Base-by-base conservation (phyloP, 768 basidiomycete species). In the Boletus coccyginus region DNA sequence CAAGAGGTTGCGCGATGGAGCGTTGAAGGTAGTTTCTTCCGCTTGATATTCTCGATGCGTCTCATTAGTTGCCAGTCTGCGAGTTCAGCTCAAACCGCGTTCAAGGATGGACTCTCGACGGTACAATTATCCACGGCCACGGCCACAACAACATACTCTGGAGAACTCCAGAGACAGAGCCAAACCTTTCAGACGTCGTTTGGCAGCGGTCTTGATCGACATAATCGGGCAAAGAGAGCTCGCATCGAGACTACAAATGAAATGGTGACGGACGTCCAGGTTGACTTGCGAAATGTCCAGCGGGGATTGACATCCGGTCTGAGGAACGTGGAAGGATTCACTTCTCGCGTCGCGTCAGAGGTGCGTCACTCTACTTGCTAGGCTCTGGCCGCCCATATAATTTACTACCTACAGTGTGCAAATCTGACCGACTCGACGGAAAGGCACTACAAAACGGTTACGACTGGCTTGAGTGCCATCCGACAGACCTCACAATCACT, bases 171-270 rank as follows among this genome's bases (percentile, higher is more conserved):
- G 50, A 73, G 75, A 39, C 79, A 79, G 40, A 73, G 77, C 2
- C 75, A 81, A 52, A 68, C 64, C 11, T 70, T 85, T 57, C 74
- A 73, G 44, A 63, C 72, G 7, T 74, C 78, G 19, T 82, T 75
- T 57, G 70, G 71, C 44, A 69, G 57, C 86, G 88, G 83, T 33
- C 78, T 89, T 58, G 83, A 90, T 57, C 78, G 82, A 57, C 74
- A 87, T 62, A 72, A 74, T 42, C 77, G 81, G 52, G 79, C 83
- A 16, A 93, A 93, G 66, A 80, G 85, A 46, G 84, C 84, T 39
- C 81, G 90, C 42, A 64, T 86, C 3, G 88, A 90, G 50, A 77
- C 79, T 11, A 84, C 81, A 19, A 74, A 76, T 41, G 66, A 73
- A 4, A 71, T 89, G 64, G 72, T 72, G 32, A 69, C 74, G 6